Percentiles rank a stretch among this genome's conserved stretches.
These are phyloP conservation scores for Hemileccinum rubropunctum DNA, from an alignment of 768 basidiomycete species.

Conservation along the genomic window DNA sequence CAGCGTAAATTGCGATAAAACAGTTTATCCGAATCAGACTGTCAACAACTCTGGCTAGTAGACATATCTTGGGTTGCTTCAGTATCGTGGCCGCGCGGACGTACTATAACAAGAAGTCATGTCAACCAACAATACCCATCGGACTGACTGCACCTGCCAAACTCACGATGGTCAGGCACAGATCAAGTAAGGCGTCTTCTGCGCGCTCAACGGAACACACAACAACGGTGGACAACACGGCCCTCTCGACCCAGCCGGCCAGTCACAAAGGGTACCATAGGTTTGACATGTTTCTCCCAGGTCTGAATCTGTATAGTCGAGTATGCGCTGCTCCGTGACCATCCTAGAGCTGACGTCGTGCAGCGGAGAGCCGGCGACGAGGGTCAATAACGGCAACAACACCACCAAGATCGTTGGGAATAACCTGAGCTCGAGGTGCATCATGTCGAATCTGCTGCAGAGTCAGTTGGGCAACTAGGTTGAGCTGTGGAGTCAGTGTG, in stretches of 20 bases:
- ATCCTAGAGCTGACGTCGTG: background rate
- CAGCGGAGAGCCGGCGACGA: conserved; percentile 4
- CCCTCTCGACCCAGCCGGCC: conserved; percentile 13
- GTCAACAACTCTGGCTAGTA: no score
- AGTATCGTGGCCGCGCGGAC: no score
- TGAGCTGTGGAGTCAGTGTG: no score
- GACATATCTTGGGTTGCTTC: no score
- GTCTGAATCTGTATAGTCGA: no score
- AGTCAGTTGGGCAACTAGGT: no score
- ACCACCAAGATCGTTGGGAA: background rate
- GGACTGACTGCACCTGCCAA: background rate
- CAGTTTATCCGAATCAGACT: no score
- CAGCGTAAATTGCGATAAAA: no score
- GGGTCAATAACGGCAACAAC: background rate
- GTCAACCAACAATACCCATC: background rate
- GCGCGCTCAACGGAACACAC: conserved; percentile 7
- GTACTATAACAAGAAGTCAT: background rate
- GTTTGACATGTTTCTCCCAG: no score
- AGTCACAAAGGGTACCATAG: conserved; percentile 12
- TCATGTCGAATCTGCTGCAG: no score
- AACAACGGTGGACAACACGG: conserved; percentile 16
- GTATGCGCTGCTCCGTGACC: background rate
- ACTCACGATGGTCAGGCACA: conserved; percentile 6
- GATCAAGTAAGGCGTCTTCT: conserved; percentile 7
- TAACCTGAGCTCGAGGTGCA: no score